Base-by-base conservation (phyloP, 164 flowering plant species). In the Taxillus chinensis region DNA sequence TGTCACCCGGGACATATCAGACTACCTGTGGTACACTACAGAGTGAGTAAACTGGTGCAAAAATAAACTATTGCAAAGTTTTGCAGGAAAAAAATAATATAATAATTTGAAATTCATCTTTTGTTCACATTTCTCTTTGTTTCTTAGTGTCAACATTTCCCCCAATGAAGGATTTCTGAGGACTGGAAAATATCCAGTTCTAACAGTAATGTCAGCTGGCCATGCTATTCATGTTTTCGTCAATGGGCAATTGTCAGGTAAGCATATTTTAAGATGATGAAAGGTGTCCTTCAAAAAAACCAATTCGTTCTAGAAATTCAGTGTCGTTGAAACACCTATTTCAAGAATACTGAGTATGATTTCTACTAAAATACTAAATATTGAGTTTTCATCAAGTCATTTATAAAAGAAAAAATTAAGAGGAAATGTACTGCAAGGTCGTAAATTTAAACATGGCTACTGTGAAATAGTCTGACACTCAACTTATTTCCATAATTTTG, bases 141-240 rank as follows among this genome's bases (percentile, higher is more conserved):
- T 64, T 50, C 38, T 13, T 79, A 86, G 92, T 62, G 86, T 86
- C 46, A 68, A 62, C 55, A 73, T 86, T 65, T 81, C 73, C 14
- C 41, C 78, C 12, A 67, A 62, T 17, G 92, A 86, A 71, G 82
- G 74, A 50, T 86, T 82, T 68, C 64, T 86, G 75, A 83, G 49
- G 70, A 76, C 66, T 52, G 87, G 87, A 56, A 64, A 75, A 16
- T 71, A 66, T 65, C 89, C 85, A 14, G 66, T 67, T 58, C 86
- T 86, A 39, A 78, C 78, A 39, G 82, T 86, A 58, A 46, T 74
- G 54, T 86, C 92, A 1, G 89, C 89, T 27, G 92, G 92, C 8
- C 92, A 84, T 77, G 86, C 87, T 62, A 66, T 84, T 74, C 85
- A 84, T 71, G 83, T 84, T 58, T 86, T 81, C 61, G 62, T 86